These are phyloP conservation scores for Metrosideros polymorpha DNA, from an alignment of 441 rosid genomes.

Conservation along the genomic window DNA sequence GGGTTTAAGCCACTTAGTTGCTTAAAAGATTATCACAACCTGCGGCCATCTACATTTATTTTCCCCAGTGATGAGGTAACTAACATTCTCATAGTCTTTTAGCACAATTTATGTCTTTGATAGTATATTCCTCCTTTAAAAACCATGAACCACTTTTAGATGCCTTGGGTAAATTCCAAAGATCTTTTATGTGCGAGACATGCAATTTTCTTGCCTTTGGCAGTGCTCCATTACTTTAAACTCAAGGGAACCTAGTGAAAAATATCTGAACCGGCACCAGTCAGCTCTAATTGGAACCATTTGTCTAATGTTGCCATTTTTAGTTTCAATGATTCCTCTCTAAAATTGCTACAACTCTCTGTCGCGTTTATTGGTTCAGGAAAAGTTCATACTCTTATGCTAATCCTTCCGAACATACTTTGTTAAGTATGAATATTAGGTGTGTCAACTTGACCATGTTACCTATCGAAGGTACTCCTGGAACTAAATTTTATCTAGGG, in stretches of 20 bases:
- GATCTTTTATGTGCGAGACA: background rate
- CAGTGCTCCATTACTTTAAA: background rate
- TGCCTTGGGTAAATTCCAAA: background rate
- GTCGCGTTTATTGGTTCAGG: background rate
- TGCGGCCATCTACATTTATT: constrained; percentile 89
- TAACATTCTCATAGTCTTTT: background rate
- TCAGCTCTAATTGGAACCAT: background rate
- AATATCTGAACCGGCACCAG: background rate
- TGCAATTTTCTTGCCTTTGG: background rate
- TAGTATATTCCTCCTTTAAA: background rate
- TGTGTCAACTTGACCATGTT: background rate
- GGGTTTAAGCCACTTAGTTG: constrained; percentile 93
- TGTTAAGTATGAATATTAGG: background rate
- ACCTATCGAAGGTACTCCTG: background rate
- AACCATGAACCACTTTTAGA: background rate
- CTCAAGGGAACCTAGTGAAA: background rate
- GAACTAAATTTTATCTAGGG: background rate
- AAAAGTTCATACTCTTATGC: background rate
- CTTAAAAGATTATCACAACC: constrained; percentile 88
- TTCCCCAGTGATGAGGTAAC: constrained; percentile 85
- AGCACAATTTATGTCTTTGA: background rate
- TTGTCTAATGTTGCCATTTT: background rate
- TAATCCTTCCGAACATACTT: background rate
- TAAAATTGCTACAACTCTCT: background rate
- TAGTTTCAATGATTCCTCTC: background rate